Evolutionary conservation across 768 basidiomycete genomes (phyloP).

Genomic region (Amanita inopinata): DNA sequence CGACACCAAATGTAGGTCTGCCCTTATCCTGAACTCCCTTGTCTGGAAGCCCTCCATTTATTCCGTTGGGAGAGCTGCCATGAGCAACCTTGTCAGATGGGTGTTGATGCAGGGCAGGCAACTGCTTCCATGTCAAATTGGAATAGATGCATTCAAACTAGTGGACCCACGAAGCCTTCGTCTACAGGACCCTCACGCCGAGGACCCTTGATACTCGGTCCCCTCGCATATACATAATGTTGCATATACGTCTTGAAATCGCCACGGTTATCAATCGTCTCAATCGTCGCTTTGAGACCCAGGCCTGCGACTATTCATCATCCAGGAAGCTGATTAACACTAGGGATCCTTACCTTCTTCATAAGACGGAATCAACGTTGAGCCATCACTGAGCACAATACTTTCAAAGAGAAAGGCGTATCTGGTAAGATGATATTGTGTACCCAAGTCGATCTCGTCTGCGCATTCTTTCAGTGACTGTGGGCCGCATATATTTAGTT

Average conservation of each 20-base stretch:
- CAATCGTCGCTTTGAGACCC: constrained; percentile 80
- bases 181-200: constrained; percentile 83
- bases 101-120: constrained; percentile 51
- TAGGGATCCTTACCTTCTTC: constrained; percentile 48
- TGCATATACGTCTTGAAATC: constrained; percentile 98
- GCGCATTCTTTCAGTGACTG: constrained; percentile 90
- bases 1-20: constrained; percentile 85
- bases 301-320: constrained; percentile 24
- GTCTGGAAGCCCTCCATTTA: constrained; percentile 12
- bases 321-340: background rate
- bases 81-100: constrained; percentile 15
- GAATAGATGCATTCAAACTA: constrained; percentile 3
- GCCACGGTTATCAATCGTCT: constrained; percentile 86
- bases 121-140: constrained; percentile 26
- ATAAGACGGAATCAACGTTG: constrained; percentile 64
- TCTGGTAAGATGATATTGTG: constrained; percentile 91
- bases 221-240: constrained; percentile 89
- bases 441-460: constrained; percentile 96
- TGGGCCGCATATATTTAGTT: constrained; percentile 1
- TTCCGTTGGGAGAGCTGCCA: constrained; percentile 16
- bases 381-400: constrained; percentile 81
- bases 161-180: constrained; percentile 75
- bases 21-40: constrained; percentile 44
- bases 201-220: constrained; percentile 57
- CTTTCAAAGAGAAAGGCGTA: constrained; percentile 94